These are phyloP conservation scores for Alternaria sp. DNA, from an alignment of 2,329 filamentous ascomycete species.

Conservation along the genomic window DNA sequence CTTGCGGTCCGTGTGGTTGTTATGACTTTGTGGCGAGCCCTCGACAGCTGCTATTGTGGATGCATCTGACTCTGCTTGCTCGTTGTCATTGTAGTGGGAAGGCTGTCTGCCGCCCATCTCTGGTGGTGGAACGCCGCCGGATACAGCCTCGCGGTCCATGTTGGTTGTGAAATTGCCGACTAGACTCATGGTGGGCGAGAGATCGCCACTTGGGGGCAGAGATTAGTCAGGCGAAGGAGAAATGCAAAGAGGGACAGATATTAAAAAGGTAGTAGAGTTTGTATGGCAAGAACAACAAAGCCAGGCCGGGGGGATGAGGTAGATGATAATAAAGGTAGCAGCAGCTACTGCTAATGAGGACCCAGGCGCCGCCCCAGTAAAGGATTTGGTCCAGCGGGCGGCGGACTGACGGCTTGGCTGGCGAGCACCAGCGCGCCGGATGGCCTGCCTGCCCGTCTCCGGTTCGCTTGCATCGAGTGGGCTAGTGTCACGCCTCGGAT, in stretches of 20 bases:
- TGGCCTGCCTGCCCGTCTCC: too few species aligned
- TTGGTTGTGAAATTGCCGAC: slow-evolving; percentile 54
- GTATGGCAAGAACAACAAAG: slow-evolving; percentile 2
- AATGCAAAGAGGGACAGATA: slow-evolving; percentile 10
- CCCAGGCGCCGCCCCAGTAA: slow-evolving; percentile 19
- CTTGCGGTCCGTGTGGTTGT: slow-evolving; percentile 26
- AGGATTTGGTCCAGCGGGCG: slow-evolving; percentile 21
- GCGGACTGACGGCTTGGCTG: slow-evolving; percentile 27
- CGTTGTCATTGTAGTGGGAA: slow-evolving; percentile 20
- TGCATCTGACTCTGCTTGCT: slow-evolving; percentile 35
- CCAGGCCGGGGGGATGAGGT: slow-evolving; percentile 12
- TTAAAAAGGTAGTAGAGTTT: slow-evolving; percentile 23
- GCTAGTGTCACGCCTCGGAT: not conserved
- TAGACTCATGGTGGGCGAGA: slow-evolving; percentile 48
- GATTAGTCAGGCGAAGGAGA: not conserved
- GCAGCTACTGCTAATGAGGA: slow-evolving; percentile 26
- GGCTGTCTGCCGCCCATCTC: slow-evolving; percentile 35
- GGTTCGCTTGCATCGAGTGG: not conserved
- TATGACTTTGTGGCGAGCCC: slow-evolving; percentile 28
- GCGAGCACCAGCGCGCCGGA: too few species aligned
- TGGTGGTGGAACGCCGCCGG: slow-evolving; percentile 43
- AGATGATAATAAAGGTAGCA: slow-evolving; percentile 26
- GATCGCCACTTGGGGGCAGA: slow-evolving; percentile 13
- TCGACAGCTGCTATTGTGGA: slow-evolving; percentile 42
- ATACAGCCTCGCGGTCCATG: slow-evolving; percentile 49